Conservation (phyloP, 208 protist species). For the Lotmaria passim region DNA sequence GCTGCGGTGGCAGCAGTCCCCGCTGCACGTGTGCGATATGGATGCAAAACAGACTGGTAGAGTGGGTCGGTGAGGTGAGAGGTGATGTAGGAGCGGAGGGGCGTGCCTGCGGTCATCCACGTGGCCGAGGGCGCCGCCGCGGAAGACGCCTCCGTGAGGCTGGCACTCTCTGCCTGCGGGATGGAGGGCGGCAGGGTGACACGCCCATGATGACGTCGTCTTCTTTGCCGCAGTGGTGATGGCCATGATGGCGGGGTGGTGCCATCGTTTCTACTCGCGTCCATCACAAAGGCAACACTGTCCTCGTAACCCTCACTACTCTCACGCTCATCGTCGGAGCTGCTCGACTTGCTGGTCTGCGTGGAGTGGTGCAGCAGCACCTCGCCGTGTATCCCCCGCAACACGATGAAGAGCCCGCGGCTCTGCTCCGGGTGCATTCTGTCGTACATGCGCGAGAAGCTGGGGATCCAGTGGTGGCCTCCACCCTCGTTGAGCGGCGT, state of each 20-base stretch:
- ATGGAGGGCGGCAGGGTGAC: not conserved
- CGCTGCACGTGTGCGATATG: not conserved
- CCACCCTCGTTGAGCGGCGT: not conserved
- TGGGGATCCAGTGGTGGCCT: conserved; percentile 10
- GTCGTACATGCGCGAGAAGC: conserved; percentile 1
- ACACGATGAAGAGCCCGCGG: not conserved
- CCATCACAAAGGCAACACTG: not conserved
- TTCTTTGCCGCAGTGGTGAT: not conserved
- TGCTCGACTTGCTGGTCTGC: not conserved
- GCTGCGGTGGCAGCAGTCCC: not conserved
- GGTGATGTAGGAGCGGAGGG: conserved; percentile 5
- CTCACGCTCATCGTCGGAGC: not conserved
- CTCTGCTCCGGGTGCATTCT: not conserved
- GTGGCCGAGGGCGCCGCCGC: not conserved
- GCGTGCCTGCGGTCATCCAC: conserved; percentile 4
- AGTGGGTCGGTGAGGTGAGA: not conserved
- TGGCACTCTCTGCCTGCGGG: not conserved
- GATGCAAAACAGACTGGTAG: not conserved
- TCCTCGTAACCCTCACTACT: not conserved
- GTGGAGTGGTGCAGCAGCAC: not conserved
- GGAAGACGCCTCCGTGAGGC: not conserved
- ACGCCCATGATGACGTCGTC: not conserved
- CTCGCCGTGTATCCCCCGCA: not conserved
- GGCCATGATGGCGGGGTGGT: not conserved
- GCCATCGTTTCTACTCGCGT: not conserved